phyloP scores from a whole-genome alignment of 768 basidiomycete genomes.

The Candolleomyces aberdarensis region DNA sequence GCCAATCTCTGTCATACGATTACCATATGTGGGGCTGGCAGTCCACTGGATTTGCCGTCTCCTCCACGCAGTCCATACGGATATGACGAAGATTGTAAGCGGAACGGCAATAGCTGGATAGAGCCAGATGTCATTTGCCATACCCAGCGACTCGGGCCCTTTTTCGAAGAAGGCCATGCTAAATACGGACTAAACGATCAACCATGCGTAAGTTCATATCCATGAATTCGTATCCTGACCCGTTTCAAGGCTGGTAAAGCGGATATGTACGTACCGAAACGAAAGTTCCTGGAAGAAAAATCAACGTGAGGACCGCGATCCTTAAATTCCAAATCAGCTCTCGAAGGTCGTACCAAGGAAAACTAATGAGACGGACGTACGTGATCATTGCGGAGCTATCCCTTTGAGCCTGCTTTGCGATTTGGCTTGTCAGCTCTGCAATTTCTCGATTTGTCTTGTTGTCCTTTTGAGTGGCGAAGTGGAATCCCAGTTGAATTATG shows the following conservation, averaged over 20 bases:
- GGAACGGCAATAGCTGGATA: slow-evolving; percentile 7
- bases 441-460: slow-evolving; percentile 6
- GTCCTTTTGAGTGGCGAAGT: slow-evolving; percentile 3
- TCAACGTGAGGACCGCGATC: slow-evolving; percentile 9
- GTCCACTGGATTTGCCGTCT: neutral
- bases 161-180: slow-evolving; percentile 12
- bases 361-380: slow-evolving; percentile 1
- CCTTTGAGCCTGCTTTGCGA: slow-evolving; percentile 3
- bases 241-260: too few relatives aligned
- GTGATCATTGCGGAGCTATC: slow-evolving; percentile 12
- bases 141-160: neutral
- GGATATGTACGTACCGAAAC: slow-evolving; percentile 4
- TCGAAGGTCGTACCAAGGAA: neutral
- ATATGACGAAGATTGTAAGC: slow-evolving; percentile 9
- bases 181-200: slow-evolving; percentile 7
- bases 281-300: slow-evolving; percentile 12
- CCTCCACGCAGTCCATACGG: slow-evolving; percentile 7
- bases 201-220: neutral
- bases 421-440: slow-evolving; percentile 9
- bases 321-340: neutral
- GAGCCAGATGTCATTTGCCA: slow-evolving; percentile 9
- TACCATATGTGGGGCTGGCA: too few relatives aligned
- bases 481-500: neutral
- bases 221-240: neutral
- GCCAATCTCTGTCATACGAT: too few relatives aligned